phyloP scores from a whole-genome alignment of 192 early-diverging fungal genomes.

The Coemansia furcata region DNA sequence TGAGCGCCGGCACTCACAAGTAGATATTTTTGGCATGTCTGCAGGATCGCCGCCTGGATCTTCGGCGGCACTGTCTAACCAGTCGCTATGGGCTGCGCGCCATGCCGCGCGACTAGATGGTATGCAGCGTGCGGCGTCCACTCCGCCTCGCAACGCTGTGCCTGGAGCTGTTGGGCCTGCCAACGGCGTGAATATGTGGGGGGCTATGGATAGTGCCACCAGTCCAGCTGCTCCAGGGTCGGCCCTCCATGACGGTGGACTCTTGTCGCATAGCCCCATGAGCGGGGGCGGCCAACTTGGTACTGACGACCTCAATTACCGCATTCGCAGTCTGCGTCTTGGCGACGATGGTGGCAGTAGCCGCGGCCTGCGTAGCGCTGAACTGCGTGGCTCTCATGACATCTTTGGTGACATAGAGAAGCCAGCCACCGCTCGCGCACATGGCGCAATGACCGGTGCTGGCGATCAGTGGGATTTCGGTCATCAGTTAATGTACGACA shows the following conservation, averaged over 20 bases:
- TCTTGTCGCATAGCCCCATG: conserved; percentile 17
- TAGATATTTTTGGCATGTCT: conserved; percentile 36
- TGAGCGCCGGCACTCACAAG: conserved; percentile 37
- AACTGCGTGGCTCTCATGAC: conserved; percentile 33
- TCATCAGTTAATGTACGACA: conserved; percentile 24
- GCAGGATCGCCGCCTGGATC: conserved; percentile 26
- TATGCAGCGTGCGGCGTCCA: conserved; percentile 49
- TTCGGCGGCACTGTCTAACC: conserved; percentile 18
- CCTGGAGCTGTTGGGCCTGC: conserved; percentile 6
- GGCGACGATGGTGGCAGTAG: conserved; percentile 22
- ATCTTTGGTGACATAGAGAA: conserved; percentile 43
- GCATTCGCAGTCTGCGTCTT: conserved; percentile 35
- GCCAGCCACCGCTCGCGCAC: conserved; percentile 13
- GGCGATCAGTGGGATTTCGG: conserved; percentile 44
- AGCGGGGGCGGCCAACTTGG: conserved; percentile 16
- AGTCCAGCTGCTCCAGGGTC: conserved; percentile 8
- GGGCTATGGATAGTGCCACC: conserved; percentile 14
- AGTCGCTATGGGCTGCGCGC: conserved; percentile 46
- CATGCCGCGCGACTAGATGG: conserved; percentile 46
- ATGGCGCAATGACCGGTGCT: conserved; percentile 20
- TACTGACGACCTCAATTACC: conserved; percentile 32
- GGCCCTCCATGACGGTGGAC: conserved; percentile 18
- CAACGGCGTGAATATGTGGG: conserved; percentile 25
- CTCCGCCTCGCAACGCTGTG: conserved; percentile 40
- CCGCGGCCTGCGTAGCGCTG: conserved; percentile 42